Percentiles rank a stretch among this genome's conserved stretches.
These are phyloP conservation scores for Ichthyophthirius multifiliis DNA, from an alignment of 169 alveolate genomes.

Conservation along the genomic window DNA sequence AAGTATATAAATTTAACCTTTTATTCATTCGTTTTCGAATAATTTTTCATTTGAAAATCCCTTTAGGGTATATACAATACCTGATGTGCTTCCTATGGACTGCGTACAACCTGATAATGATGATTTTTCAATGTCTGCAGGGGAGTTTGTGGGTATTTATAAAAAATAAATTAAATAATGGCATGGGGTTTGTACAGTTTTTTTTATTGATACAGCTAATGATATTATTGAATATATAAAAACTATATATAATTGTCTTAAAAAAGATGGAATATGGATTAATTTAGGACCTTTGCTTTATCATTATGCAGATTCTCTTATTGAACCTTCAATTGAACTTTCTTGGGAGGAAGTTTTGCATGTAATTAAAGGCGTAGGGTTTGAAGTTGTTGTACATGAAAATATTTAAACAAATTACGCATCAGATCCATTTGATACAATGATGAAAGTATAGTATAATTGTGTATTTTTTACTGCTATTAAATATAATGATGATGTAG, in stretches of 20 bases:
- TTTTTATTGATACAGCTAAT: slow-evolving; percentile 97
- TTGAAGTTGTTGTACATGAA: slow-evolving; percentile 51
- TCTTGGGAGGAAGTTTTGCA: slow-evolving; percentile 92
- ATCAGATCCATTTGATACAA: slow-evolving; percentile 41
- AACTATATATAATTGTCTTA: slow-evolving; percentile 87
- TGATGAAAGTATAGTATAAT: slow-evolving; percentile 60
- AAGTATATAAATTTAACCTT: slow-evolving; percentile 58
- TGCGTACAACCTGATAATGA: slow-evolving; percentile 50
- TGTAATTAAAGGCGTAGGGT: slow-evolving; percentile 56
- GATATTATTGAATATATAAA: slow-evolving; percentile 94
- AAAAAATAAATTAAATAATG: slow-evolving; percentile 67
- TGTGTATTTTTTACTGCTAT: slow-evolving; percentile 68
- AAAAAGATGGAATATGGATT: slow-evolving; percentile 95
- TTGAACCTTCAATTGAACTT: slow-evolving; percentile 90
- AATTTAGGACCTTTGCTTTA: slow-evolving; percentile 97
- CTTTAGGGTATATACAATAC: slow-evolving; percentile 83
- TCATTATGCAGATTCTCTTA: slow-evolving; percentile 94
- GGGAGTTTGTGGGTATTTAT: slow-evolving; percentile 92
- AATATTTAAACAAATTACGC: slow-evolving; percentile 51
- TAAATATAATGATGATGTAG: slow-evolving; percentile 29
- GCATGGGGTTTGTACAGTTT: slow-evolving; percentile 95
- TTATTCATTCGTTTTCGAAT: slow-evolving; percentile 71
- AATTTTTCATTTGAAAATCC: slow-evolving; percentile 88
- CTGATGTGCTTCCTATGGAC: slow-evolving; percentile 92
- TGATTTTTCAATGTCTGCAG: slow-evolving; percentile 96